Conservation (phyloP, 352 stramenopile genomes). For the Thalassiosira hispida region DNA sequence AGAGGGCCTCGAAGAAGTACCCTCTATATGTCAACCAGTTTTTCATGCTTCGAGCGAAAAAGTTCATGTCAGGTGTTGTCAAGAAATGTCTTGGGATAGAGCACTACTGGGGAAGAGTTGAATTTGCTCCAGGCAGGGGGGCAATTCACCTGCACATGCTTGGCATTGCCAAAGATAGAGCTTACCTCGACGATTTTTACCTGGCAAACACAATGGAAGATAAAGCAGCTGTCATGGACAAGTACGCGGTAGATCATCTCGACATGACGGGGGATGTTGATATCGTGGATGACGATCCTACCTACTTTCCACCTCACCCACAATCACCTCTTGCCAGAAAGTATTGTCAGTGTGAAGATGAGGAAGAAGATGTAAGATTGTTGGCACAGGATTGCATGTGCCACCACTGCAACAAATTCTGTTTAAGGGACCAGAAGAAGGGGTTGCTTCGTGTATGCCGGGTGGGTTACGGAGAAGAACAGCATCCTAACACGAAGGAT, state of each 20-base stretch:
- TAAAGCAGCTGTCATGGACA: background rate
- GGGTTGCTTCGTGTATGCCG: conserved; percentile 11
- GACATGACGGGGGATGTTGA: background rate
- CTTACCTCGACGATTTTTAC: background rate
- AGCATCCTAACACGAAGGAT: background rate
- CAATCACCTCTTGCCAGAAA: background rate
- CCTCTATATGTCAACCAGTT: conserved; percentile 20
- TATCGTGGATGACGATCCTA: background rate
- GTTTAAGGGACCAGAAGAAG: conserved; percentile 20
- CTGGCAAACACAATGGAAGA: background rate
- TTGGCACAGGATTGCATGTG: conserved; percentile 26
- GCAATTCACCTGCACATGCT: background rate
- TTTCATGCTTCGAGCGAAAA: background rate
- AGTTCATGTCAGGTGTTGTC: background rate
- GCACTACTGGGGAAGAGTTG: background rate
- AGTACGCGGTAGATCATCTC: background rate
- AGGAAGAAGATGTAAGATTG: conserved; percentile 17
- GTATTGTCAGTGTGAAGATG: conserved; percentile 19
- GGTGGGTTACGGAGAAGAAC: conserved; percentile 14
- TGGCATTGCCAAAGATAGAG: background rate
- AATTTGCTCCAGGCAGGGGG: background rate
- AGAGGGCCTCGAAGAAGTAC: conserved; percentile 25
- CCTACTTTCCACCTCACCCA: background rate
- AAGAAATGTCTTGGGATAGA: background rate
- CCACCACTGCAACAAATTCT: conserved; percentile 32